Evolutionary conservation across 2,329 filamentous ascomycete genomes (phyloP).

Genomic region (Aspergillus glaucus): DNA sequence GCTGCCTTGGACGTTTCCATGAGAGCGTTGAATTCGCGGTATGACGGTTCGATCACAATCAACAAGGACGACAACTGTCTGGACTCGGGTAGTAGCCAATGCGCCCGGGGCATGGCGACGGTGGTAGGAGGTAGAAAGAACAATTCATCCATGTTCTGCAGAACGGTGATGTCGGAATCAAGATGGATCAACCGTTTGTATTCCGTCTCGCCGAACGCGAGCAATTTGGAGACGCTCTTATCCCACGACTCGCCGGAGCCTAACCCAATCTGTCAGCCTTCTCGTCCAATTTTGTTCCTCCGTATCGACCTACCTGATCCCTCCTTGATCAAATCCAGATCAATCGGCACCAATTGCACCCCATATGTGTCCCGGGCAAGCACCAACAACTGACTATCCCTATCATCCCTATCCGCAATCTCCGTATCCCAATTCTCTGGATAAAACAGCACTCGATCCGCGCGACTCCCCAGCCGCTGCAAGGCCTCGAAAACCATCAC

Average conservation of each 20-base stretch:
- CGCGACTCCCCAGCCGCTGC: conserved; percentile 33
- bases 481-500: conserved; percentile 39
- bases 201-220: conserved; percentile 61
- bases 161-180: conserved; percentile 59
- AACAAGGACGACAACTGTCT: conserved; percentile 55
- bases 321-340: conserved; percentile 29
- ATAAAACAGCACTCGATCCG: conserved; percentile 37
- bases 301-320: conserved; percentile 16
- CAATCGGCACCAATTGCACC: conserved; percentile 45
- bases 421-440: conserved; percentile 35
- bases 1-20: conserved; percentile 21
- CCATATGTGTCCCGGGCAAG: conserved; percentile 46
- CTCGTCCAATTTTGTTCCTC: neutral
- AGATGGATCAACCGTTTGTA: conserved; percentile 54
- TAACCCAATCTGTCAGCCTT: conserved; percentile 1
- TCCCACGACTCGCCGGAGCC: conserved; percentile 50
- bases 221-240: conserved; percentile 60
- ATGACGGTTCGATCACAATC: conserved; percentile 56
- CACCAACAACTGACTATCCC: conserved; percentile 42
- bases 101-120: conserved; percentile 64
- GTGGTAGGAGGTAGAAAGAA: conserved; percentile 58
- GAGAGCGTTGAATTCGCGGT: conserved; percentile 38
- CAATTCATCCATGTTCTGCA: conserved; percentile 62
- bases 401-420: conserved; percentile 22
- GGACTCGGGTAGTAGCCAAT: conserved; percentile 56